Base-by-base conservation (phyloP, 352 stramenopile genomes). In the Phytophthora macrochlamydospora region DNA sequence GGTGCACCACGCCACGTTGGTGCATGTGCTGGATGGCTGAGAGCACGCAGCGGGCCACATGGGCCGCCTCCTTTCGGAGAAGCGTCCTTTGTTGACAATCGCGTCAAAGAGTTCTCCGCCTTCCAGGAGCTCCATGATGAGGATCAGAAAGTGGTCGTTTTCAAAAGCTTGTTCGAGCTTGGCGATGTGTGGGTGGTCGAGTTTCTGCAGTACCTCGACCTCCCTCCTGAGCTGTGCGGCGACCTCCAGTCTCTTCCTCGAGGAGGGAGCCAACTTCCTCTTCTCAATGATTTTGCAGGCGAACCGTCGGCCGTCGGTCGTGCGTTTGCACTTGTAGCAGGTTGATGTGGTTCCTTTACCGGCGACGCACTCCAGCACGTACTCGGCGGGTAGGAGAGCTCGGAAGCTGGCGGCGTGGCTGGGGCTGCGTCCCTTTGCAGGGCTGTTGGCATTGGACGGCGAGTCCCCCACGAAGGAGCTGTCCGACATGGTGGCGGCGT, bases 221-320 rank as follows among this genome's bases (percentile, higher is more conserved):
- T 92, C 81, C 1, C 83, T 72, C 2, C 85, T 78, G 40, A 95
- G 54, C 32, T 92, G 83, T 31, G 73, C 62, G 8, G 71, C 75
- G 56, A 93, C 83, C 37, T 86, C 79, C 14, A 82, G 65, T 37
- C 82, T 73, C 51, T 86, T 81, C 29, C 71, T 62, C 7, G 71
- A 58, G 42, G 85, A 84, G 7, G 78, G 64, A 7, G 80, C 75
- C 9, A 93, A 65, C 0, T 69, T 69, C 2, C 76, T 74, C 69
- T 93, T 93, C 70, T 93, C 83, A 56, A 93, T 90, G 52, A 93
- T 83, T 54, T 93, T 93, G 62, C 85, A 93, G 13, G 85, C 85
- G 59, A 91, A 91, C 48, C 70, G 60, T 7, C 59, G 62, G 30
- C 71, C 73, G 65, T 91, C 83, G 0, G 56, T 79, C 35, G 31